These are phyloP conservation scores for Diaporthe destruens DNA, from an alignment of 2,329 filamentous ascomycete species.

Conservation along the genomic window DNA sequence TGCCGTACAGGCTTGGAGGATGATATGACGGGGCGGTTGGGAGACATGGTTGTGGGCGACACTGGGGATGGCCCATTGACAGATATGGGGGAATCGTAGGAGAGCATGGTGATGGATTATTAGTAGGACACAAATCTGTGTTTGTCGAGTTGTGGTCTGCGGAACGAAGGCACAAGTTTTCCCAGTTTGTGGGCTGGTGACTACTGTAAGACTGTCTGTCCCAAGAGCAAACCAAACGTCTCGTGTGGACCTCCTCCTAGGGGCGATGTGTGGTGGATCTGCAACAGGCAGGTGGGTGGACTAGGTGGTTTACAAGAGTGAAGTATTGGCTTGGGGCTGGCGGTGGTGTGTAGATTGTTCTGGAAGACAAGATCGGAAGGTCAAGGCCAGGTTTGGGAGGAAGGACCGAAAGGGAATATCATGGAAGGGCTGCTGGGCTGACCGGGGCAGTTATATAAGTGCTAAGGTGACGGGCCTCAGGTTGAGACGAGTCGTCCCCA, in stretches of 20 bases:
- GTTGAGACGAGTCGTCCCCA: constrained; percentile 39
- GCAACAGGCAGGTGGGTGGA: not conserved
- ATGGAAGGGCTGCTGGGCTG: constrained; percentile 20
- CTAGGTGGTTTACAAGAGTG: not conserved
- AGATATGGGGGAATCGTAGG: constrained; percentile 62
- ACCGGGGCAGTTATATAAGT: constrained; percentile 37
- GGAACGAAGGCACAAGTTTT: not conserved
- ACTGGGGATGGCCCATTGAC: constrained; percentile 55
- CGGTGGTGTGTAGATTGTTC: not conserved
- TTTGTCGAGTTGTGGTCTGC: not conserved
- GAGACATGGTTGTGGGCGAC: constrained; percentile 47
- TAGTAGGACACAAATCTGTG: not conserved
- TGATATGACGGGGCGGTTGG: constrained; percentile 46
- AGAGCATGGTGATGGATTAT: constrained; percentile 57
- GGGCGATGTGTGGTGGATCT: not conserved
- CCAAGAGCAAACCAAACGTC: not conserved
- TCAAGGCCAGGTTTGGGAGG: not conserved
- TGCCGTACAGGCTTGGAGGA: constrained; percentile 47
- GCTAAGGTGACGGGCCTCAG: constrained; percentile 37
- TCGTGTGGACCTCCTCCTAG: not conserved
- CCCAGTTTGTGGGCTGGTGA: not conserved
- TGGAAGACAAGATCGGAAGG: constrained; percentile 9
- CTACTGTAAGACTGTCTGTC: not conserved
- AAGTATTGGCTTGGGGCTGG: not conserved
- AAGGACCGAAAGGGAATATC: not conserved